Evolutionary conservation across 495 filamentous ascomycete genomes (phyloP).

Genomic region (Trichoderma erinaceum): DNA sequence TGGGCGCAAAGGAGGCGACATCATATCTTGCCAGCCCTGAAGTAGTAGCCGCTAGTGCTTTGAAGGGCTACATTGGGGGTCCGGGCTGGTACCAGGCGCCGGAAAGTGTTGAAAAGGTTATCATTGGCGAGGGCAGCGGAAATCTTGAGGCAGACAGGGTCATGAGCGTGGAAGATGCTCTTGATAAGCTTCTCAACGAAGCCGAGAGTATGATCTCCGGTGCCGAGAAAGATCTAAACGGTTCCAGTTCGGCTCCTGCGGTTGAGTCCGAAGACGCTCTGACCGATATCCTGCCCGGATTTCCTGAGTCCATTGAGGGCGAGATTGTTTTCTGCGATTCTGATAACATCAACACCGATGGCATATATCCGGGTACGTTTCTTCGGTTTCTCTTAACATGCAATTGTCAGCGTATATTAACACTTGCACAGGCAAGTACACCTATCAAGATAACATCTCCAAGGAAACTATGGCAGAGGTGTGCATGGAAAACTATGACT

Average conservation of each 20-base stretch:
- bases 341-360: constrained; percentile 72
- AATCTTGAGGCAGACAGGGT: constrained; percentile 52
- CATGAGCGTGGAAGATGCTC: constrained; percentile 56
- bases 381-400: constrained; percentile 30
- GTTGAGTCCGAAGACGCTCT: constrained; percentile 27
- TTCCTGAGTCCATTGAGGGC: constrained; percentile 58
- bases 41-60: constrained; percentile 82
- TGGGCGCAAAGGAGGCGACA: constrained; percentile 76
- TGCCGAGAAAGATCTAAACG: neutral
- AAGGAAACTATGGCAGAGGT: constrained; percentile 75
- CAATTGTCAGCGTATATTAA: neutral
- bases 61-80: constrained; percentile 69
- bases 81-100: constrained; percentile 76
- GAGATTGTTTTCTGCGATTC: constrained; percentile 66
- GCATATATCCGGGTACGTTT: constrained; percentile 83
- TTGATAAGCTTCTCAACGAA: constrained; percentile 62
- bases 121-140: constrained; percentile 66
- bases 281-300: constrained; percentile 63
- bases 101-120: constrained; percentile 57
- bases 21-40: constrained; percentile 89
- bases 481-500: constrained; percentile 91
- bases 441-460: constrained; percentile 80
- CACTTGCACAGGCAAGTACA: constrained; percentile 51
- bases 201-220: constrained; percentile 56
- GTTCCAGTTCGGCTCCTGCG: constrained; percentile 19